Percentiles rank a stretch among this genome's conserved stretches.
Conservation (phyloP, 306 rosid genomes). For the Benincasa hispida region DNA sequence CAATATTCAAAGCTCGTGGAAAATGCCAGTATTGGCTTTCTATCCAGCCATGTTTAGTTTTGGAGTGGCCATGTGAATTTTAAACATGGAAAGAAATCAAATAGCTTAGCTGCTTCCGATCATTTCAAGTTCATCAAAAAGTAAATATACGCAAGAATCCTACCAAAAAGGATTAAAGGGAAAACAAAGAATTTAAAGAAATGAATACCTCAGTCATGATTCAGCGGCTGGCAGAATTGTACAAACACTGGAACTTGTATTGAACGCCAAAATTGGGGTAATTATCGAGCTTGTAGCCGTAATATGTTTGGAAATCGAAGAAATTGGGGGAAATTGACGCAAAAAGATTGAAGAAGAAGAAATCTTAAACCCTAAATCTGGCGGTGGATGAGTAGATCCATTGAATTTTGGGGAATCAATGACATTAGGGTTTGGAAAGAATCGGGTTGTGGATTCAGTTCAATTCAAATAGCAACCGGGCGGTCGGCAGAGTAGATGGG, state of each 20-base stretch:
- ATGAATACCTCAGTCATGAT: slow-evolving; percentile 67
- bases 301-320: neutral
- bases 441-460: neutral
- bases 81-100: neutral
- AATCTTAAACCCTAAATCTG: slow-evolving; percentile 1
- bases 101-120: neutral
- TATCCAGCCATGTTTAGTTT: no score
- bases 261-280: neutral
- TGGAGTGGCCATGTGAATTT: neutral
- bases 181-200: neutral
- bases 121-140: neutral
- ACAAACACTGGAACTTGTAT: neutral
- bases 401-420: neutral
- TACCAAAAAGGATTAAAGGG: neutral
- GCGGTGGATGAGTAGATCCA: neutral
- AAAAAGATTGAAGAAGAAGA: neutral
- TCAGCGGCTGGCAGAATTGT: slow-evolving; percentile 20
- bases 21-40: no score
- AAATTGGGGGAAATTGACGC: neutral
- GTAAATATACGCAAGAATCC: neutral
- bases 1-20: neutral
- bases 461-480: neutral
- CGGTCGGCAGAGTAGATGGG: neutral
- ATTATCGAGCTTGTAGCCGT: neutral
- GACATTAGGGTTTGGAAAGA: neutral